A percentile compares a stretch with the other conserved stretches of the same genome.
Evolutionary conservation across 2,329 filamentous ascomycete genomes (phyloP).

Genomic region (Orbilia javanica): DNA sequence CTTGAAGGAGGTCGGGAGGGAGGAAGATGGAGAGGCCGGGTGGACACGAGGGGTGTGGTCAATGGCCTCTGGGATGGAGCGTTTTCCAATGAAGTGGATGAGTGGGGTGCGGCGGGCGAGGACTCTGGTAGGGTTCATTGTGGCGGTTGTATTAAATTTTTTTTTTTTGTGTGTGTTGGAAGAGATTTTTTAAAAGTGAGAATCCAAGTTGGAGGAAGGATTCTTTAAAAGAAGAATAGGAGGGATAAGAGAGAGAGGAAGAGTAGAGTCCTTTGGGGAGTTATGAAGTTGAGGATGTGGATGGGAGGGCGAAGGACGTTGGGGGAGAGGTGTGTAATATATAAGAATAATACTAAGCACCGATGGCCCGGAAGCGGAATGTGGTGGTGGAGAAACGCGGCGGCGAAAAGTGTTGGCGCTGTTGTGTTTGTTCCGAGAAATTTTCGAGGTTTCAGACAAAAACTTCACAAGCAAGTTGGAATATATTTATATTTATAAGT

Average conservation of each 20-base stretch:
- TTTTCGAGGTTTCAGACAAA: conserved; percentile 46
- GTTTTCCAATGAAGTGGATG: conserved; percentile 74
- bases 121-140: conserved; percentile 72
- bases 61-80: conserved; percentile 74
- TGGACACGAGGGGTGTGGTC: conserved; percentile 81
- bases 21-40: conserved; percentile 76
- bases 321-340: neutral
- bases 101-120: conserved; percentile 74
- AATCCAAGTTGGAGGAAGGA: neutral
- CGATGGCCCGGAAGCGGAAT: conserved; percentile 2
- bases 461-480: neutral
- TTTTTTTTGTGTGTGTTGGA: neutral
- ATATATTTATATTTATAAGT: no score
- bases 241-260: neutral
- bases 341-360: neutral
- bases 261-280: neutral
- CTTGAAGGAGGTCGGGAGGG: conserved; percentile 78
- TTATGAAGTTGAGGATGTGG: conserved; percentile 1
- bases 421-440: conserved; percentile 53
- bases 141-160: conserved; percentile 48
- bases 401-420: conserved; percentile 12
- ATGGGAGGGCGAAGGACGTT: no score
- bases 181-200: no score
- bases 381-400: conserved; percentile 13
- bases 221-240: neutral